phyloP scores from a whole-genome alignment of 2,329 filamentous ascomycete species.

The Bipolaris oryzae region DNA sequence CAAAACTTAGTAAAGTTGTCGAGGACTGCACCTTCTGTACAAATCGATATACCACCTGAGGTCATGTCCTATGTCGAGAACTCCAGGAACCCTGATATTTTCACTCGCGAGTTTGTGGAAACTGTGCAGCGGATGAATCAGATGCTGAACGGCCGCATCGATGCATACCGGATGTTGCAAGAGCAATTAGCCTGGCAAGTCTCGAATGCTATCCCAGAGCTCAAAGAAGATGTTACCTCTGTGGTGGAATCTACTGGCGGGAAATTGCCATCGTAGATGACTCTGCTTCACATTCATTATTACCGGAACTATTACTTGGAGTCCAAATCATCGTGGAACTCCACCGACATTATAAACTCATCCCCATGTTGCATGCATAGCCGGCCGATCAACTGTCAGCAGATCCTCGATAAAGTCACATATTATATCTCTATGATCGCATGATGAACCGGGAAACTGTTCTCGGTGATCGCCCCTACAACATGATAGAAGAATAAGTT shows the following conservation, averaged over 20 bases:
- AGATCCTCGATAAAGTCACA: not conserved
- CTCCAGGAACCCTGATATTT: conserved; percentile 69
- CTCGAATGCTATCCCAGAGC: conserved; percentile 63
- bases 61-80: conserved; percentile 68
- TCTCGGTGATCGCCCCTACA: not conserved
- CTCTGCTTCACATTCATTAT: not conserved
- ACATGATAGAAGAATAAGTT: not conserved
- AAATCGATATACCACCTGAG: conserved; percentile 64
- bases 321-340: not conserved
- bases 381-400: too few relatives aligned
- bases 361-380: not conserved
- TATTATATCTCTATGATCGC: not conserved
- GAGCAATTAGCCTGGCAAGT: conserved; percentile 65
- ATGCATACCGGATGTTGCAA: conserved; percentile 64
- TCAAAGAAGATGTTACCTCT: conserved; percentile 59
- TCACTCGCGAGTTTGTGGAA: conserved; percentile 70
- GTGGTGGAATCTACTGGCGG: conserved; percentile 56
- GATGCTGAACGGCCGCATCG: conserved; percentile 64
- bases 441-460: too few relatives aligned
- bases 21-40: conserved; percentile 55
- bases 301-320: not conserved
- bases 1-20: conserved; percentile 61
- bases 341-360: not conserved
- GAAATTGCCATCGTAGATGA: conserved; percentile 22
- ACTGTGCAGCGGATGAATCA: conserved; percentile 67